Percentiles rank a stretch among this genome's conserved stretches.
These are phyloP conservation scores for Populus alba DNA, from an alignment of 345 rosid genomes.

Conservation along the genomic window DNA sequence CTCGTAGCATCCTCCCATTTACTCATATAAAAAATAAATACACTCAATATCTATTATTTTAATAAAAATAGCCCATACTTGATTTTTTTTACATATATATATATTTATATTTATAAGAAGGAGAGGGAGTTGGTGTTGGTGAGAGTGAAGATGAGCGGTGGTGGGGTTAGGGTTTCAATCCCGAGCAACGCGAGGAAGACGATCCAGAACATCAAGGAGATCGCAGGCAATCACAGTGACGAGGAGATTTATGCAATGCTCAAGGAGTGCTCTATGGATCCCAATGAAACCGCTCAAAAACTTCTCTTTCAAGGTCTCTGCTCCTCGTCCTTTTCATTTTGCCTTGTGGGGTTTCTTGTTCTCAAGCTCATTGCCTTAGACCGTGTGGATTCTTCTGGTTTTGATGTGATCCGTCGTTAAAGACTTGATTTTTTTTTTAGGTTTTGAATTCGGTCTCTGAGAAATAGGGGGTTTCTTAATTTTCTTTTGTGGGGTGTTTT, in stretches of 20 bases:
- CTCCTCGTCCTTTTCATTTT: slow-evolving; percentile 1
- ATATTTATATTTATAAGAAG: background rate
- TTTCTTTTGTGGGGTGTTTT: slow-evolving; percentile 8
- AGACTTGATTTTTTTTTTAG: slow-evolving; percentile 17
- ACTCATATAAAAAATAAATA: background rate
- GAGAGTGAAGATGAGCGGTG: slow-evolving; percentile 62
- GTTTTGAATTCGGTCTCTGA: background rate
- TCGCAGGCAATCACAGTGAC: slow-evolving; percentile 70
- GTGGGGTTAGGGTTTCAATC: slow-evolving; percentile 75
- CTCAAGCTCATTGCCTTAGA: background rate
- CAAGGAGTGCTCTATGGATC: slow-evolving; percentile 87
- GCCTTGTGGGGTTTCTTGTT: background rate
- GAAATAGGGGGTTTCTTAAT: slow-evolving; percentile 10
- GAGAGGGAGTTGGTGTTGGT: slow-evolving; percentile 7
- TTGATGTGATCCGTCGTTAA: slow-evolving; percentile 15
- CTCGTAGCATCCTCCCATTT: background rate
- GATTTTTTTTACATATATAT: background rate
- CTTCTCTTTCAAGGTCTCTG: slow-evolving; percentile 63
- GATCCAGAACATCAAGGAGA: slow-evolving; percentile 80
- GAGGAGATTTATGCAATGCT: slow-evolving; percentile 97
- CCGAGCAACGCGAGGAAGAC: slow-evolving; percentile 51
- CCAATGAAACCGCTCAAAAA: slow-evolving; percentile 75
- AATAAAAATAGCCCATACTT: background rate
- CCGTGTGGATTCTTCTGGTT: background rate
- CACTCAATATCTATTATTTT: background rate